phyloP scores from a whole-genome alignment of 257 asterid species.

The Plantago elongata region DNA sequence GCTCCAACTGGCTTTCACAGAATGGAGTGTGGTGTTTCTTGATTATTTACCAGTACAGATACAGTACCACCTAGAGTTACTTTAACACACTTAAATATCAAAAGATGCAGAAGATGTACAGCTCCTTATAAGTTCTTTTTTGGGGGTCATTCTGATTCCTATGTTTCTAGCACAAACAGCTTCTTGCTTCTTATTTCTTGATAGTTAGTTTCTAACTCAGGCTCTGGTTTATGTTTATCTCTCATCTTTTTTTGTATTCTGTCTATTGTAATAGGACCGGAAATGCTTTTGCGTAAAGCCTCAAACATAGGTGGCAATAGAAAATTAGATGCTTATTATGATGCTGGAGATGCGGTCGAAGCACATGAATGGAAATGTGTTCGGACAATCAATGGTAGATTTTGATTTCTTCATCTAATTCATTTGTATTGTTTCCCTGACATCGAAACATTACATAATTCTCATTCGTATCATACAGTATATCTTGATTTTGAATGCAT shows the following conservation, averaged over 20 bases:
- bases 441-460: slow-evolving; percentile 6
- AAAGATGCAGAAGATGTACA: no score
- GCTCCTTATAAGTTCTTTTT: no score
- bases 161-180: neutral
- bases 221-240: slow-evolving; percentile 5
- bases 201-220: neutral
- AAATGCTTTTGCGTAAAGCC: slow-evolving; percentile 72
- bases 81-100: no score
- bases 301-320: slow-evolving; percentile 44
- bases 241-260: slow-evolving; percentile 8
- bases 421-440: slow-evolving; percentile 9
- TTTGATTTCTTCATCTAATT: slow-evolving; percentile 7
- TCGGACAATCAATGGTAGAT: slow-evolving; percentile 77
- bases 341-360: slow-evolving; percentile 79
- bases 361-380: slow-evolving; percentile 95
- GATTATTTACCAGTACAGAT: no score
- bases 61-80: no score
- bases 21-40: no score
- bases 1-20: no score
- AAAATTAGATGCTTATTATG: slow-evolving; percentile 44
- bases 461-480: neutral
- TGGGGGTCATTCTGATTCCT: no score
- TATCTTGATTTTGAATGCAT: neutral
- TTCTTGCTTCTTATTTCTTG: neutral
- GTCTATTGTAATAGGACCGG: slow-evolving; percentile 54